These are phyloP conservation scores for Zopfochytrium polystomum DNA, from an alignment of 371 early-diverging fungal species.

Conservation along the genomic window DNA sequence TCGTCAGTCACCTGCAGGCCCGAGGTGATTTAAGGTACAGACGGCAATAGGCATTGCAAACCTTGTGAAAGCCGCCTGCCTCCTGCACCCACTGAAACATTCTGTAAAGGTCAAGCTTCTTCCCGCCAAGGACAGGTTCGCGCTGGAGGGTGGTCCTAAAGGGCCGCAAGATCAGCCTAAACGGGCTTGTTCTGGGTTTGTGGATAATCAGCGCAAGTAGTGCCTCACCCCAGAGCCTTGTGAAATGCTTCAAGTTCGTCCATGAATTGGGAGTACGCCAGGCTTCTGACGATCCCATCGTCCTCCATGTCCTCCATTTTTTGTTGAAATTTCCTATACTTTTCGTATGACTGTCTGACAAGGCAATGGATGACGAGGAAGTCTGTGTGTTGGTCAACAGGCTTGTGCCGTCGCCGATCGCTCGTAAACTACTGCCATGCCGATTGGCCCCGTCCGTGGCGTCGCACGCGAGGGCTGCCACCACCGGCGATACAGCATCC, in stretches of 20 bases:
- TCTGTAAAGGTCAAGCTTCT: conserved; percentile 67
- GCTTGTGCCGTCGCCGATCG: too few species aligned
- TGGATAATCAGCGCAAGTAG: not conserved
- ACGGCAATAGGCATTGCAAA: not conserved
- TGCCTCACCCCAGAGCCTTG: conserved; percentile 62
- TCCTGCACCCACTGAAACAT: conserved; percentile 69
- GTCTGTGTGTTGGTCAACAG: too few species aligned
- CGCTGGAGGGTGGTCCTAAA: conserved; percentile 63
- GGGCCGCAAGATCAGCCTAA: not conserved
- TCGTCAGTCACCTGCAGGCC: conserved; percentile 63
- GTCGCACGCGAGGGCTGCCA: too few species aligned
- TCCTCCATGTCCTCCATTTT: too few species aligned
- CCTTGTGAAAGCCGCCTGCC: conserved; percentile 76
- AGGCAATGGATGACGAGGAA: too few species aligned
- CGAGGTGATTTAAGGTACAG: conserved; percentile 6
- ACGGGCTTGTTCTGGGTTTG: not conserved
- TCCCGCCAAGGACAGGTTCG: conserved; percentile 79
- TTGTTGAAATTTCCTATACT: too few species aligned
- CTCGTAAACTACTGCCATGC: too few species aligned
- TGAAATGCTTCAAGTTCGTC: conserved; percentile 68
- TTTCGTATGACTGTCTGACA: too few species aligned
- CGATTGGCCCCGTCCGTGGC: too few species aligned
- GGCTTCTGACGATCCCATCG: conserved; percentile 69
- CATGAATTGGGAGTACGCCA: conserved; percentile 73
- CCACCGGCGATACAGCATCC: too few species aligned